Base-by-base conservation (phyloP, 2,329 filamentous ascomycete genomes). In the Colletotrichum sublineola region DNA sequence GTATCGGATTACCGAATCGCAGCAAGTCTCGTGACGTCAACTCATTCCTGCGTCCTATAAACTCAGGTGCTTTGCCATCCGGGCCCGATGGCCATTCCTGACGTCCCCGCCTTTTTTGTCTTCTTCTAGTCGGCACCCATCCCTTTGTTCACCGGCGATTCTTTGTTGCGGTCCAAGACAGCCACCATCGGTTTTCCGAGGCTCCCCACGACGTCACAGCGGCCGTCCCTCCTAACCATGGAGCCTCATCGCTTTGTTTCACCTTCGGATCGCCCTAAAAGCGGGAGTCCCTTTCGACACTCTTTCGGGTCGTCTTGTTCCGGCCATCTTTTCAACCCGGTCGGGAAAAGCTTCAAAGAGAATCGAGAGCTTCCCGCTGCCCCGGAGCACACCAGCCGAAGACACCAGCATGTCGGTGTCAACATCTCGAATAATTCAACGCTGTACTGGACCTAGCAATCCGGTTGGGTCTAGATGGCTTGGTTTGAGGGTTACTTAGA, bases 21-120 rank as follows among this genome's bases (percentile, higher is more conserved):
- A 24, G 18, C 33, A 18, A n/a, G 12, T 42, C 46, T 31, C 33
- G 58, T 67, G 68, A 62, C 56, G 56, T 71, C 63, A 61, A 62
- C 6, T 29, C 31, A 24, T 48, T 12, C 8, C 1, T 6, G 15
- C 38, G 50, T 29, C 15, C 3, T 9, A 46, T 12, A 5, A 15
- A 7, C 12, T 14, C n/a, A 40, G 3, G 1, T n/a, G 33, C 36
- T 14, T 15, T 36, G 33, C 33, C 20, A n/a, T 42, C 52, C 61
- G 48, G 31, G 46, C 63, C 55, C 42, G 9, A 5, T n/a, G 29
- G 33, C 36, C 36, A 15, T 50, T 38, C 18, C 18, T 46, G 20
- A n/a, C 44, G 44, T 12, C 58, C 38, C 58, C 33, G 29, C 44
- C 18, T 18, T 29, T 20, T 29, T 18, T 14, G 29, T 20, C 3